Conservation (phyloP, 192 early-diverging fungal genomes). For the Piromyces sp. region DNA sequence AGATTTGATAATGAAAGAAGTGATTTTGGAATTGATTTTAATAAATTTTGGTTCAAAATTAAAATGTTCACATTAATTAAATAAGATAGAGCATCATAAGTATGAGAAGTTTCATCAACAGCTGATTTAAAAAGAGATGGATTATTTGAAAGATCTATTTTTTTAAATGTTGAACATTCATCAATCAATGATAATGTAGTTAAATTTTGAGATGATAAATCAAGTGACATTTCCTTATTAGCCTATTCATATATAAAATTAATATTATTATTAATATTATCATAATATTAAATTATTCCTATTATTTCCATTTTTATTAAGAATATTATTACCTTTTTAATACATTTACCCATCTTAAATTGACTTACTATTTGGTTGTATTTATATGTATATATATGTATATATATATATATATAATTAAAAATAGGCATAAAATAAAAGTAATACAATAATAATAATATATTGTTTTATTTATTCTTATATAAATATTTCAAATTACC, state of each 20-base stretch:
- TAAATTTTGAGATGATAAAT: background rate
- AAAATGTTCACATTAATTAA: background rate
- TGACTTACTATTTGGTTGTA: background rate
- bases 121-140: background rate
- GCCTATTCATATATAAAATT: background rate
- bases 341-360: background rate
- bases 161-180: background rate
- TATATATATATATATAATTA: too few relatives aligned
- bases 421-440: too few relatives aligned
- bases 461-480: too few relatives aligned
- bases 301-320: background rate
- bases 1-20: background rate
- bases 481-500: slow-evolving; percentile 9
- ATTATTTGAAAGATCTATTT: background rate
- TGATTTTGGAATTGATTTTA: background rate
- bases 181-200: background rate
- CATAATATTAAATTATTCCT: background rate
- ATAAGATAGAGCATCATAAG: background rate
- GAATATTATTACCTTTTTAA: background rate
- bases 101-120: background rate
- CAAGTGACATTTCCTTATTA: background rate
- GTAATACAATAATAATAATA: too few relatives aligned
- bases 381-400: too few relatives aligned
- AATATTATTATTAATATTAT: background rate
- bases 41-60: background rate